These are phyloP conservation scores for Ustilago loliicola DNA, from an alignment of 1,284 basidiomycete species.

Conservation along the genomic window DNA sequence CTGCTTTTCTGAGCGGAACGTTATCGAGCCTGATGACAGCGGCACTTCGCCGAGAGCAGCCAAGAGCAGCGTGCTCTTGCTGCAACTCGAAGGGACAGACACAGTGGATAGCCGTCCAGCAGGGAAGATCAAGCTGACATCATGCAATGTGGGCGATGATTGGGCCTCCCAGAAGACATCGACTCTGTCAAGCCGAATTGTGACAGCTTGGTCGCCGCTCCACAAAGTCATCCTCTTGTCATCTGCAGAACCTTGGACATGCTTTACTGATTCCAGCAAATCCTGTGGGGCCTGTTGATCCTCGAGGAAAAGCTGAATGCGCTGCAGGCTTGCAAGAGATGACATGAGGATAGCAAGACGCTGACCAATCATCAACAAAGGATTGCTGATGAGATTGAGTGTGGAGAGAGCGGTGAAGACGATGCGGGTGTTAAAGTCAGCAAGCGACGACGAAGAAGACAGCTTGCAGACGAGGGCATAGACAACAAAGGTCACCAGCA, in stretches of 20 bases:
- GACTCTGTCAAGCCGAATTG: no score
- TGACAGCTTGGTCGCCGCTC: constrained; percentile 19
- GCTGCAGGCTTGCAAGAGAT: constrained; percentile 49
- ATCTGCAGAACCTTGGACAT: no score
- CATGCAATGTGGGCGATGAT: background rate
- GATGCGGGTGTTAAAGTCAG: background rate
- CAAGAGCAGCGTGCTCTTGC: constrained; percentile 62
- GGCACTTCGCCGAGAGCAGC: constrained; percentile 61
- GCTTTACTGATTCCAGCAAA: no score
- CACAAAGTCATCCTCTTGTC: background rate
- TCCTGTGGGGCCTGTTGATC: no score
- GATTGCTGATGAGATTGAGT: background rate
- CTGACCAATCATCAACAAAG: background rate
- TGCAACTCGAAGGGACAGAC: constrained; percentile 58
- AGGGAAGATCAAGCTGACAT: constrained; percentile 49
- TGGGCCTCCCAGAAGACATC: background rate
- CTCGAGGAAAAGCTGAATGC: constrained; percentile 52
- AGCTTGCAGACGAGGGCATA: constrained; percentile 40
- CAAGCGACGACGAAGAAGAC: background rate
- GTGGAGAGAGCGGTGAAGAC: background rate
- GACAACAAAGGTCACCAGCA: constrained; percentile 42
- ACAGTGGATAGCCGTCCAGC: constrained; percentile 51
- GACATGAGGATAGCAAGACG: constrained; percentile 23
- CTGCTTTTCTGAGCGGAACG: background rate
- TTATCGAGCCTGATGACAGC: constrained; percentile 29